Evolutionary conservation across 352 stramenopile genomes (phyloP).

Genomic region (Phytophthora nicotianae): DNA sequence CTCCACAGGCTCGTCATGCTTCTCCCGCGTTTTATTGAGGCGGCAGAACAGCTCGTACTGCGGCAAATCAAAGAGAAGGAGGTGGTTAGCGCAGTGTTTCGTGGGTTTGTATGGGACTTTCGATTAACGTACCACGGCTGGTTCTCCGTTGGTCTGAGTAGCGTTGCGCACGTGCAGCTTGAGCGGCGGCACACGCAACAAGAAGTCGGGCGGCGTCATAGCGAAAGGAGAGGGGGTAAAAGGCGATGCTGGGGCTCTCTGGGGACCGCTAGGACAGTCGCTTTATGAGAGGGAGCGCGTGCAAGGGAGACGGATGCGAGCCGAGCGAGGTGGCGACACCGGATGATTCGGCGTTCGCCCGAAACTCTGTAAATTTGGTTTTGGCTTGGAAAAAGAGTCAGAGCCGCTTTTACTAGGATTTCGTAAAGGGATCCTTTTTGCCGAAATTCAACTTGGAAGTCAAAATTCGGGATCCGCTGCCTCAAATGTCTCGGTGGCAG

Average conservation of each 20-base stretch:
- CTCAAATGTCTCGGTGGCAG: slow-evolving; percentile 5
- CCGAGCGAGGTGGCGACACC: slow-evolving; percentile 17
- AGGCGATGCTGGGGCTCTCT: neutral
- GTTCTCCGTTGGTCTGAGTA: slow-evolving; percentile 57
- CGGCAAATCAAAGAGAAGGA: slow-evolving; percentile 1
- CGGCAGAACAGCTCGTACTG: slow-evolving; percentile 68
- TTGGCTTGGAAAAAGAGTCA: slow-evolving; percentile 22
- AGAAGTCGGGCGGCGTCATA: slow-evolving; percentile 51
- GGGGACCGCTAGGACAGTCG: slow-evolving; percentile 21
- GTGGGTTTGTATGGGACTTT: slow-evolving; percentile 4
- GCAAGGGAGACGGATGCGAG: slow-evolving; percentile 4
- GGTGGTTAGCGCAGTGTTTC: slow-evolving; percentile 1
- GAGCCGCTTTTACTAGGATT: slow-evolving; percentile 9
- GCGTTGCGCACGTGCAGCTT: slow-evolving; percentile 67
- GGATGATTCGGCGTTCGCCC: slow-evolving; percentile 17
- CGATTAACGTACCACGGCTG: slow-evolving; percentile 51
- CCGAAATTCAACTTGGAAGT: slow-evolving; percentile 2
- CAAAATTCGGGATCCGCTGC: slow-evolving; percentile 1
- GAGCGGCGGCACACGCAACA: slow-evolving; percentile 53
- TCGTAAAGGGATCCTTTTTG: neutral
- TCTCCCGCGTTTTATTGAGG: slow-evolving; percentile 44
- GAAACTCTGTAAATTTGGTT: neutral
- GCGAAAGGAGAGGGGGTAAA: neutral
- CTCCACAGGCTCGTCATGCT: slow-evolving; percentile 40
- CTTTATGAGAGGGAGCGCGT: slow-evolving; percentile 14